A percentile compares a stretch with the other conserved stretches of the same genome.
Evolutionary conservation across 176 grass and related monocot species (phyloP).

Genomic region (Elymus sibiricus): DNA sequence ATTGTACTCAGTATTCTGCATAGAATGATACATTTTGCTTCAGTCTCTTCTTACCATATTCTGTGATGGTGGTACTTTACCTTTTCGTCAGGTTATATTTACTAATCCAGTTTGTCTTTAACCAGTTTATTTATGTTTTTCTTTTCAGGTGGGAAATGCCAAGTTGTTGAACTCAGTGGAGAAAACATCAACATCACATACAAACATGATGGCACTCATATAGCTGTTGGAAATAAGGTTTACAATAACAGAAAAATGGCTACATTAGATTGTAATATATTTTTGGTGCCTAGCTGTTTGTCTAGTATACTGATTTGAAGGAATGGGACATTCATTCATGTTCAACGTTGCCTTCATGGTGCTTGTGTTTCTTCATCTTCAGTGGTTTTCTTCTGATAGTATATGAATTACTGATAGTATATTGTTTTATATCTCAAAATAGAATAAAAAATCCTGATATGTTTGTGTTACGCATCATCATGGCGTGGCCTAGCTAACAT

Average conservation of each 20-base stretch:
- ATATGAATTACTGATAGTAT: background rate
- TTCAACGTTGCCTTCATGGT: background rate
- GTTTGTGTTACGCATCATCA: background rate
- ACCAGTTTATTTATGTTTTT: constrained; percentile 28
- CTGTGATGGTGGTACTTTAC: constrained; percentile 7
- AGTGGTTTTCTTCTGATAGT: background rate
- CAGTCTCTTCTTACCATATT: background rate
- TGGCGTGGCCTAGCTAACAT: background rate
- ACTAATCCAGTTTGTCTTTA: background rate
- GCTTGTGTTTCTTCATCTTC: background rate
- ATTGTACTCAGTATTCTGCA: background rate
- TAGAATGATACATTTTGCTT: constrained; percentile 10
- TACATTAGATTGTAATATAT: constrained; percentile 1
- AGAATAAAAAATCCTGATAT: background rate
- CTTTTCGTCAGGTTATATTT: constrained; percentile 6
- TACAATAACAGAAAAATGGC: constrained; percentile 12
- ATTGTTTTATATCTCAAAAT: background rate
- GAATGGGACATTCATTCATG: background rate
- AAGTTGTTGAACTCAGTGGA: constrained; percentile 91
- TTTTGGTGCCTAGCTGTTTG: constrained; percentile 7
- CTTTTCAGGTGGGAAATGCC: constrained; percentile 89
- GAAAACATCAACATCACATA: constrained; percentile 99
- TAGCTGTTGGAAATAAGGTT: constrained; percentile 99
- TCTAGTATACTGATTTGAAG: background rate
- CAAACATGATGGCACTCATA: constrained; percentile 86